These are phyloP conservation scores for Trichoderma gamsii DNA, from an alignment of 495 filamentous ascomycete species.

Conservation along the genomic window DNA sequence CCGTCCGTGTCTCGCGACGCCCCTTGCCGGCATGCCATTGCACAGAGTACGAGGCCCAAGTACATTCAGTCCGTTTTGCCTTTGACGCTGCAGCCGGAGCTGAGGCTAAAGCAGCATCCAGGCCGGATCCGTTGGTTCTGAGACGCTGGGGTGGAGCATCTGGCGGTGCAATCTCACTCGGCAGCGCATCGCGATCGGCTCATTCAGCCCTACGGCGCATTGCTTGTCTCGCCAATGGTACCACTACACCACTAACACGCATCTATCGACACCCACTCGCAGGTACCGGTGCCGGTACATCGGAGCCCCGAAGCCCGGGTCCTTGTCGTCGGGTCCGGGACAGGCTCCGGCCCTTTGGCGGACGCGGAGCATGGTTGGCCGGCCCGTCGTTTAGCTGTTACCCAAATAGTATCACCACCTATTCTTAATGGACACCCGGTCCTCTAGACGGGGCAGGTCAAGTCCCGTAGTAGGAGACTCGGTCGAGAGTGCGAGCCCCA, in stretches of 20 bases:
- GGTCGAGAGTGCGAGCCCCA: background rate
- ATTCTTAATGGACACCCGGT: background rate
- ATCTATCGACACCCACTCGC: background rate
- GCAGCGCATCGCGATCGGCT: background rate
- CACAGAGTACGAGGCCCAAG: background rate
- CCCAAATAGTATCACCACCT: background rate
- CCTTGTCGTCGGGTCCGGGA: background rate
- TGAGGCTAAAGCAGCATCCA: too few relatives aligned
- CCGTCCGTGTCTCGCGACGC: conserved; percentile 1
- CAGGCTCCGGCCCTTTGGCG: conserved; percentile 4
- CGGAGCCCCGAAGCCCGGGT: background rate
- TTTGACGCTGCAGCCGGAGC: background rate
- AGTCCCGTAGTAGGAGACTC: background rate
- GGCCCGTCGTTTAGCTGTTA: background rate
- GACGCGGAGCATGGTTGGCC: conserved; percentile 1
- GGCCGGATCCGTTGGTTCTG: too few relatives aligned
- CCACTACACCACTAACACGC: background rate
- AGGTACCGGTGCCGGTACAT: background rate
- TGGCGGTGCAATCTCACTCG: too few relatives aligned
- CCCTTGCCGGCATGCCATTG: background rate
- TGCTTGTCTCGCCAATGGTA: background rate
- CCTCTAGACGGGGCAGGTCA: background rate
- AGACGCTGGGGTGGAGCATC: too few relatives aligned
- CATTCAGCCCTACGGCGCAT: background rate
- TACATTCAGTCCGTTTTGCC: background rate